phyloP scores from a whole-genome alignment of 2,329 filamentous ascomycete species.

The Annulohypoxylon truncatum region DNA sequence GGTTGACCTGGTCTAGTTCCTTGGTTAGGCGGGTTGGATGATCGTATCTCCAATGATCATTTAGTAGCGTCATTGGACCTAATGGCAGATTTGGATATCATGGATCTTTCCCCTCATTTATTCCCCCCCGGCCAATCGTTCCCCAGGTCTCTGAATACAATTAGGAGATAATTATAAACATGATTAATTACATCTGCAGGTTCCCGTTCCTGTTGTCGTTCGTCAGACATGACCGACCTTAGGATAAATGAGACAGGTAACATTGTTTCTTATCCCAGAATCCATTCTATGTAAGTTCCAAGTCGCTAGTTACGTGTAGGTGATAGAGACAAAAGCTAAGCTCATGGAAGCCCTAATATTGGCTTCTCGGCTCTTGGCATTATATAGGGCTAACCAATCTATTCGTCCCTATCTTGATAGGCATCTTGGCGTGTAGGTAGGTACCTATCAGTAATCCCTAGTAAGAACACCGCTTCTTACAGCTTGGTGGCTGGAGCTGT shows the following conservation, averaged over 20 bases:
- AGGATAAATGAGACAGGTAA: constrained; percentile 11
- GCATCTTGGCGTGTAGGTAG: not conserved
- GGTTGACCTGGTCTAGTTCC: not conserved
- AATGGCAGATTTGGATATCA: not conserved
- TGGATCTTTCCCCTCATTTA: constrained; percentile 17
- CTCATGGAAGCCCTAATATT: constrained; percentile 14
- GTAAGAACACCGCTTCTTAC: no score
- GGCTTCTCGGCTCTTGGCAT: not conserved
- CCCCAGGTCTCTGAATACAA: not conserved
- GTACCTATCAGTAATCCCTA: no score
- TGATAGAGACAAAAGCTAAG: not conserved
- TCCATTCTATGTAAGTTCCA: not conserved
- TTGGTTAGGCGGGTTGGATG: not conserved
- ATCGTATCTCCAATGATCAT: constrained; percentile 32
- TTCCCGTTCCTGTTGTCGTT: constrained; percentile 11
- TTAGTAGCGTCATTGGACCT: constrained; percentile 27
- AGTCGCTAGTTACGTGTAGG: not conserved
- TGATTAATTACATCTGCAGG: constrained; percentile 25
- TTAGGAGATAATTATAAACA: constrained; percentile 16
- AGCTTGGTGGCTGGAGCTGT: not conserved
- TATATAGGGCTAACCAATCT: not conserved
- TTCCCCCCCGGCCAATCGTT: constrained; percentile 16
- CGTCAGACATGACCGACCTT: not conserved
- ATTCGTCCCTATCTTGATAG: not conserved
- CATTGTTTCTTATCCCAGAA: not conserved